Conservation (phyloP, 305 asterid species). For the Solanum aculeatissimum region DNA sequence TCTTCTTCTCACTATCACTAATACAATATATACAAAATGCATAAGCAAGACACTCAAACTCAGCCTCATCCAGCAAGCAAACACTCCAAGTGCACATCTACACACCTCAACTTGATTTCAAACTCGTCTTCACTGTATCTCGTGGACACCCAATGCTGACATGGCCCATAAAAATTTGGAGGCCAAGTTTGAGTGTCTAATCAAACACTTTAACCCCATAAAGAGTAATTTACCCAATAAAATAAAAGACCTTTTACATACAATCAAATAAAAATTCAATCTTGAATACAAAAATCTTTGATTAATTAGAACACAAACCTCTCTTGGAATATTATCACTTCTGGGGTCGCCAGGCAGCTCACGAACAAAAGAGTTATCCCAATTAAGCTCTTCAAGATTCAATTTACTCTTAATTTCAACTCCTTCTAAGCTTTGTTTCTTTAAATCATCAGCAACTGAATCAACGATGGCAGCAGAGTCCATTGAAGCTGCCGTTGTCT, state of each 20-base stretch:
- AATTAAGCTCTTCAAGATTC: slow-evolving; percentile 70
- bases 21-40: not conserved
- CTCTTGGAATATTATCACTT: slow-evolving; percentile 59
- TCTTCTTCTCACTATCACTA: not conserved
- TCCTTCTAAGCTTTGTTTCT: slow-evolving; percentile 31
- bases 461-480: slow-evolving; percentile 27
- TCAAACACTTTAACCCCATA: not conserved
- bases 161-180: not conserved
- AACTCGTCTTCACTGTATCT: not conserved
- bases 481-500: slow-evolving; percentile 21
- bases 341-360: slow-evolving; percentile 87
- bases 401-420: slow-evolving; percentile 9
- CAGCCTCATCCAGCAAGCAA: not conserved
- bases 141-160: not conserved
- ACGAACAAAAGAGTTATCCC: slow-evolving; percentile 86
- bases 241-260: not conserved
- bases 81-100: not conserved
- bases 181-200: not conserved
- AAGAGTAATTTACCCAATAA: not conserved
- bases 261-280: not conserved
- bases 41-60: not conserved
- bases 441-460: slow-evolving; percentile 50
- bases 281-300: not conserved
- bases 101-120: not conserved
- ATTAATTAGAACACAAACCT: slow-evolving; percentile 27